A percentile compares a stretch with the other conserved stretches of the same genome.
phyloP scores from a whole-genome alignment of 495 filamentous ascomycete species.

The Lophium mytilinum region DNA sequence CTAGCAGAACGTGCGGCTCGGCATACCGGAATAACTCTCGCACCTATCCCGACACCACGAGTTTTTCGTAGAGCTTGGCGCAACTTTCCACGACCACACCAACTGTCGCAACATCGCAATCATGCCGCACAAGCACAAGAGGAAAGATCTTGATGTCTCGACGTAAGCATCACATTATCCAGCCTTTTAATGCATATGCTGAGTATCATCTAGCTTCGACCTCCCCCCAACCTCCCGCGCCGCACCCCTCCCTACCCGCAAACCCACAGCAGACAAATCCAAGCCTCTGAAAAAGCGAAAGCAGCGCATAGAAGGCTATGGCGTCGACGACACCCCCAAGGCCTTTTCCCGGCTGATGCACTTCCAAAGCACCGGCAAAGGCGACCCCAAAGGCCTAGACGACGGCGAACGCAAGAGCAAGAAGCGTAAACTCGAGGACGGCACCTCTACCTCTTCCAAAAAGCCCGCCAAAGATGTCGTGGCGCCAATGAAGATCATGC shows the following conservation, averaged over 20 bases:
- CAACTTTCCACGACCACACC: background rate
- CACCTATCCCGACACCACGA: background rate
- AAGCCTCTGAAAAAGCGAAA: constrained; percentile 42
- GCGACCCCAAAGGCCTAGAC: constrained; percentile 55
- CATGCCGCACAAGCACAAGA: constrained; percentile 85
- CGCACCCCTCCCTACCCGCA: constrained; percentile 56
- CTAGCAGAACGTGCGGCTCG: no score
- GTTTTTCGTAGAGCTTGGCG: background rate
- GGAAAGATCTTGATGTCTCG: constrained; percentile 38
- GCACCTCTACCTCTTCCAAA: background rate
- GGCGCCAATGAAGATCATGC: constrained; percentile 51
- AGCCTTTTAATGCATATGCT: background rate
- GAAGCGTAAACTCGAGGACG: constrained; percentile 35
- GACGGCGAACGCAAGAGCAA: constrained; percentile 49
- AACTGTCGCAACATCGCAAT: constrained; percentile 15
- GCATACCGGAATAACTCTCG: no score
- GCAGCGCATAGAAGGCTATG: constrained; percentile 25
- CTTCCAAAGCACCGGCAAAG: constrained; percentile 46
- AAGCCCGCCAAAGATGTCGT: constrained; percentile 4
- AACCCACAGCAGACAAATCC: constrained; percentile 24
- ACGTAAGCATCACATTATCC: constrained; percentile 28
- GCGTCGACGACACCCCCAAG: constrained; percentile 71
- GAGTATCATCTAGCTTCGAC: constrained; percentile 47
- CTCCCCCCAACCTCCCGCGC: constrained; percentile 67
- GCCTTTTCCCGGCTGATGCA: constrained; percentile 80